phyloP scores from a whole-genome alignment of 164 flowering plant genomes.

The Annona cherimola region DNA sequence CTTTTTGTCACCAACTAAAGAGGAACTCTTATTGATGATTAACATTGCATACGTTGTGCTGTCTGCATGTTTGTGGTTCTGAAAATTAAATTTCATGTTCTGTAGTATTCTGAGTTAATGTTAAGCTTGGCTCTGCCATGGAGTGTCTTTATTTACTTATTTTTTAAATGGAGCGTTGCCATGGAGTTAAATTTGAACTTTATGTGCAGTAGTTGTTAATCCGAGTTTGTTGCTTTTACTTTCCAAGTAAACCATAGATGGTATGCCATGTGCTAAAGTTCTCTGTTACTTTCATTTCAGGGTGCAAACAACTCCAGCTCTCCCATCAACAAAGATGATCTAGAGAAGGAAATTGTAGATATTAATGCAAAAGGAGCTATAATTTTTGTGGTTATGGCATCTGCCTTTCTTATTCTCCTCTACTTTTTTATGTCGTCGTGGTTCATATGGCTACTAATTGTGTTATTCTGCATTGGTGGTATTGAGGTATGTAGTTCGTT shows the following conservation, averaged over 20 bases:
- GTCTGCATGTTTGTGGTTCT: too few relatives aligned
- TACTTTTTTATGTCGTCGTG: constrained; percentile 75
- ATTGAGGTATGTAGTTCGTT: constrained; percentile 24
- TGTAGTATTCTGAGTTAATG: too few relatives aligned
- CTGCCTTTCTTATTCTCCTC: constrained; percentile 26
- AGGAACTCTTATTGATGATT: too few relatives aligned
- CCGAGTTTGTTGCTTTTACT: neutral
- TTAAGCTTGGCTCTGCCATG: too few relatives aligned
- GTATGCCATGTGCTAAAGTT: neutral
- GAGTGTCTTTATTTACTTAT: too few relatives aligned
- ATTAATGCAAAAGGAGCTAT: constrained; percentile 69
- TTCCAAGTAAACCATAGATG: neutral
- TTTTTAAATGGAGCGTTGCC: too few relatives aligned
- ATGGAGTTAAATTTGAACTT: neutral
- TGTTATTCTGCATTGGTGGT: constrained; percentile 93
- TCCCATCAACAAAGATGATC: constrained; percentile 33
- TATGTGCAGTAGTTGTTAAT: neutral
- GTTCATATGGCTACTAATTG: constrained; percentile 82
- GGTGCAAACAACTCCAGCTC: constrained; percentile 26
- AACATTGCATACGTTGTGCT: too few relatives aligned
- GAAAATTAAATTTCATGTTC: too few relatives aligned
- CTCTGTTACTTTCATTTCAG: constrained; percentile 13
- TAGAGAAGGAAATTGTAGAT: constrained; percentile 57
- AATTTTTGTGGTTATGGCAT: constrained; percentile 27
- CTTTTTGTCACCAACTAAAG: too few relatives aligned